Conservation (phyloP, 306 rosid genomes). For the Lathyrus aphaca region DNA sequence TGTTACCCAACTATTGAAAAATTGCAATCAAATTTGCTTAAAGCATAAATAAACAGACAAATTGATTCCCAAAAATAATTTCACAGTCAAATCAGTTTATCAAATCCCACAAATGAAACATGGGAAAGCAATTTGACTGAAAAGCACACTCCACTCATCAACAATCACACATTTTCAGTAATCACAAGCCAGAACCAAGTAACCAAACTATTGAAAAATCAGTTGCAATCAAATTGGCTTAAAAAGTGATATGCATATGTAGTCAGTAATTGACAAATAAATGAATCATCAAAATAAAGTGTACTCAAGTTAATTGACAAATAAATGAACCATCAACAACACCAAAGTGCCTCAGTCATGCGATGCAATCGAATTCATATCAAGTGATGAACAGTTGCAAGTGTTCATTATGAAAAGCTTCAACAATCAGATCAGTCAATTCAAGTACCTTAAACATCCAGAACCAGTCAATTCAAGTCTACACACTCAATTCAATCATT, state of each 20-base stretch:
- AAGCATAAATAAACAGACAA: background rate
- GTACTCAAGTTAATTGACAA: background rate
- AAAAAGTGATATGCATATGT: background rate
- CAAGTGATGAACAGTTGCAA: background rate
- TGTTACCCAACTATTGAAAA: slow-evolving; percentile 7
- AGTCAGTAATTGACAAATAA: background rate
- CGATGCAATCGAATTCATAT: background rate
- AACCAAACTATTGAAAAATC: too few relatives aligned
- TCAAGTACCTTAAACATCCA: background rate
- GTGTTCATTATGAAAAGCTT: background rate
- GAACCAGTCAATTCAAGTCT: background rate
- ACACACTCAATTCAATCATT: background rate
- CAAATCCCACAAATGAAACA: background rate
- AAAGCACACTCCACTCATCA: too few relatives aligned
- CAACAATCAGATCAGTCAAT: background rate
- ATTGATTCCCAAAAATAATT: background rate
- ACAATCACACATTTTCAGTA: too few relatives aligned
- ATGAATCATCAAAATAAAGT: background rate
- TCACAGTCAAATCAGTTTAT: background rate
- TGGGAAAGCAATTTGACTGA: too few relatives aligned
- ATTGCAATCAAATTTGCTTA: background rate
- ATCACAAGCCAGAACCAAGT: too few relatives aligned
- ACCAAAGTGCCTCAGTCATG: background rate
- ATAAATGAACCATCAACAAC: background rate
- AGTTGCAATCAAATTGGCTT: too few relatives aligned